Base-by-base conservation (phyloP, 352 stramenopile species). In the Phytophthora uliginosa region DNA sequence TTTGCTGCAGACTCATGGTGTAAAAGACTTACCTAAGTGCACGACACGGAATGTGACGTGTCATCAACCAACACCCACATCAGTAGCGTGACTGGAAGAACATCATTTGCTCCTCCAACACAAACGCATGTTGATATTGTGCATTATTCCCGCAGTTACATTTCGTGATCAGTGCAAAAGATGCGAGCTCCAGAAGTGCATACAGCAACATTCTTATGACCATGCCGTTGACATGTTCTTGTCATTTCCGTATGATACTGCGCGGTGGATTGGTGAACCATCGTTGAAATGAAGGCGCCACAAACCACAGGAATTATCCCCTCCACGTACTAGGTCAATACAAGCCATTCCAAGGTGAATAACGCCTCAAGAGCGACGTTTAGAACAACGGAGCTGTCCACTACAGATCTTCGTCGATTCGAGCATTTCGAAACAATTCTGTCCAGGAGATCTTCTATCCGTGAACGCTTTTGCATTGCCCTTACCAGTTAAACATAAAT, bases 271-370 rank as follows among this genome's bases (percentile, higher is more conserved):
- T 74, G 38, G 2, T 59, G 31, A 6, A 69, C 13, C 52, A 73
- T 53, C 12, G 38, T 24, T 8, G 57, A 5, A 36, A 61, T 59
- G 17, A 45, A 77, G 0, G 20, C 56, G 4, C 22, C 66, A 51
- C 76, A 82, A 4, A 74, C 55, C 6, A 72, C 12, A 0, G 74
- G 74, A 22, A 76, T 66, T 48, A 82, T 58, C 2, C 54, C 52
- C 36, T 82, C 70, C 38, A 68, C 38, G 61, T 78, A 82, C 56
- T 82, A 70, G 18, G 73, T 50, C 1, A 81, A 60, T 4, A 71
- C 45, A 26, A 74, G 42, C 54, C 71, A 78, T 40, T 82, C 74
- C 20, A 42, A 69, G 3, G 66, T 62, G 50, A 70, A 82, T 13
- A 66, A 12, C 4, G 72, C 48, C 38, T 77, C 22, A 8, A 66